phyloP scores from a whole-genome alignment of 1,284 basidiomycete species.

The Afroboletus lepidellus region DNA sequence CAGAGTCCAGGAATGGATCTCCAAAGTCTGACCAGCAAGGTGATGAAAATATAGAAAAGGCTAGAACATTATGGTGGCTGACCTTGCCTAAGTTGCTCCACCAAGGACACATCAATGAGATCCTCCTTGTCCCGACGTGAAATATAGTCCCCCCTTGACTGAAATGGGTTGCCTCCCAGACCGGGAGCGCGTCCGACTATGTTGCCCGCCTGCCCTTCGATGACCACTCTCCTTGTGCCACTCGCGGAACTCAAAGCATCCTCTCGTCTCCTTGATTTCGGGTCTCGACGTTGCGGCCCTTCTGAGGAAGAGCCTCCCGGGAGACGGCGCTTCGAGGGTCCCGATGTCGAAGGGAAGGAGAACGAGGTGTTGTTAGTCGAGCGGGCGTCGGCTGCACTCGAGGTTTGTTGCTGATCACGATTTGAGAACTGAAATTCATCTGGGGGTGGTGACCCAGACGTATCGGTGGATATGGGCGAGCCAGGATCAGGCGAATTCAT shows the following conservation, averaged over 20 bases:
- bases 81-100: conserved; percentile 43
- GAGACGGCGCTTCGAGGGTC: conserved; percentile 40
- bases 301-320: conserved; percentile 37
- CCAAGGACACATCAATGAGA: conserved; percentile 38
- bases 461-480: conserved; percentile 35
- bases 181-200: conserved; percentile 12
- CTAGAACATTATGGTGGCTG: conserved; percentile 7
- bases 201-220: conserved; percentile 27
- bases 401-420: conserved; percentile 31
- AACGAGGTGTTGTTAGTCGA: conserved; percentile 17
- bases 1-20: conserved; percentile 45
- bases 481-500: conserved; percentile 37
- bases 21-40: conserved; percentile 39
- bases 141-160: conserved; percentile 28
- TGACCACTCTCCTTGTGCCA: conserved; percentile 21
- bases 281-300: conserved; percentile 35
- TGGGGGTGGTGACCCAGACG: conserved; percentile 35
- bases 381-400: conserved; percentile 22
- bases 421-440: conserved; percentile 34
- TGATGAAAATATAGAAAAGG: conserved; percentile 1
- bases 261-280: conserved; percentile 44
- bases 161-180: conserved; percentile 23
- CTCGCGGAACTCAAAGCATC: conserved; percentile 27
- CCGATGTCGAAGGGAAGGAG: conserved; percentile 22
- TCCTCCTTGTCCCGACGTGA: conserved; percentile 41